Conservation (phyloP, 1,284 basidiomycete species). For the Omphalotus olearius region DNA sequence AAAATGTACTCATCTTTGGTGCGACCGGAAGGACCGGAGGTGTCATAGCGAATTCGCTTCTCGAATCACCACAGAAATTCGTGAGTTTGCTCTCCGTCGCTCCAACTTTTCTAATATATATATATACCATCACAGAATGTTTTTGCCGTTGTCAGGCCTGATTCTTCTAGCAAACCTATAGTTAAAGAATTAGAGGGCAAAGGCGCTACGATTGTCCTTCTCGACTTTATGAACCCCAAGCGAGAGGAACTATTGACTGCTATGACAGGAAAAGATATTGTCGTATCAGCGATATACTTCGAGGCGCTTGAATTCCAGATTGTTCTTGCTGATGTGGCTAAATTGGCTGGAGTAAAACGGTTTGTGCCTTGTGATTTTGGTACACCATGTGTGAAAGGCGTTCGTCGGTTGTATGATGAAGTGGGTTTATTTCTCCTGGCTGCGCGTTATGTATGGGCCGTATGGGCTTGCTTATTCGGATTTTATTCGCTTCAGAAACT, state of each 20-base stretch:
- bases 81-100: background rate
- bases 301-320: background rate
- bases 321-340: constrained; percentile 5
- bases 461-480: no score
- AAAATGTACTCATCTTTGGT: constrained; percentile 1
- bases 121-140: background rate
- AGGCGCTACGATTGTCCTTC: constrained; percentile 1
- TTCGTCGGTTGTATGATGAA: background rate
- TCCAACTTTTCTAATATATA: background rate
- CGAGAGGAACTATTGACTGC: background rate
- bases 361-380: constrained; percentile 12
- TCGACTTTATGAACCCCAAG: background rate
- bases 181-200: background rate
- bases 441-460: no score
- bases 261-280: background rate
- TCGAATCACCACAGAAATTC: background rate
- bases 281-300: constrained; percentile 1
- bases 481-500: no score
- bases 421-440: background rate
- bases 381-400: background rate
- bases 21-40: background rate
- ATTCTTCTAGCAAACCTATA: constrained; percentile 2
- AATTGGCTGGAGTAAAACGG: constrained; percentile 8
- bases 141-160: constrained; percentile 1
- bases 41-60: background rate